Evolutionary conservation across 2,329 filamentous ascomycete species (phyloP), one percentile per base, ranked within the genome.

Genomic region (Hypoxylon sp.): DNA sequence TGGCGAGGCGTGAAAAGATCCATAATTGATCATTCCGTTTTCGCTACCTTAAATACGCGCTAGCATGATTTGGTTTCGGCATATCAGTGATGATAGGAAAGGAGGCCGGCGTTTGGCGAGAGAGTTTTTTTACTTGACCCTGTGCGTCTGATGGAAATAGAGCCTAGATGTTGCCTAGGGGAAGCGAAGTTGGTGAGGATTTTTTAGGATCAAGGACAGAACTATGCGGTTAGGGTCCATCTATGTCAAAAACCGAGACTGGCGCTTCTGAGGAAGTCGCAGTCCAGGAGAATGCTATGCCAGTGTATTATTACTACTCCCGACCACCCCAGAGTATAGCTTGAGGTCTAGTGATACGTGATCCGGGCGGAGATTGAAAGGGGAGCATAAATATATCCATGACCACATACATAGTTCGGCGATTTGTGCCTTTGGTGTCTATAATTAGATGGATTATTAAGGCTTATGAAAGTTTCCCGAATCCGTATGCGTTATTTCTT

Each of bases 61-160:
- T 52, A 51, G 60, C 62, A 69, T 60, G 67, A 72, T 65, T 60
- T 60, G 63, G 68, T 67, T 72, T 70, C 56, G 63, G 66, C 59
- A 65, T 49, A 65, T 69, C 68, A 65, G 67, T 73, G 59, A 73
- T 67, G 72, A 70, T 65, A 68, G 73, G 75, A 69, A 69, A 72
- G 67, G 73, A 67, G 69, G 65, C 60, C 61, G 75, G 75, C 74
- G 75, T 78, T 77, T 71, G 68, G 69, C 67, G 70, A 70, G 69
- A 63, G 59, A 53, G 53, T 60, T 64, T 62, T 63, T 66, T 73
- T 72, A n/a, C n/a, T n/a, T 56, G 59, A 68, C 60, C 70, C 72
- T 68, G 53, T 68, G 65, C 65, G 68, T 66, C 70, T 69, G 63
- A 56, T 38, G 68, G 67, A 68, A 61, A 70, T 71, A 72, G 70